phyloP scores from a whole-genome alignment of 371 early-diverging fungal genomes.

The Lichtheimia ornata region DNA sequence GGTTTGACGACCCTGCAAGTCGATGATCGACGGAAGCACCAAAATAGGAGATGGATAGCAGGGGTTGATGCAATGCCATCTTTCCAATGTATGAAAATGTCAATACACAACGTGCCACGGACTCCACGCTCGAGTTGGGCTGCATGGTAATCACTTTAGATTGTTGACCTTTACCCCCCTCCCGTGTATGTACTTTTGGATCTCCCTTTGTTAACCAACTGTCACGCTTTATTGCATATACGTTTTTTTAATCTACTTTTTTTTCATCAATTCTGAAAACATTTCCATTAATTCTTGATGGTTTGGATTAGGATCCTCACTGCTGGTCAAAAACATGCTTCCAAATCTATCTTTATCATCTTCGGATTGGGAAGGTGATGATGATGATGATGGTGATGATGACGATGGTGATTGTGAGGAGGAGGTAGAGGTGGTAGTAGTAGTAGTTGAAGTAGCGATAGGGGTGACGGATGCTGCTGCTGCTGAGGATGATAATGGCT shows the following conservation, averaged over 20 bases:
- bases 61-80: background rate
- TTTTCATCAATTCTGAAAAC: conserved; percentile 5
- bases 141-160: conserved; percentile 7
- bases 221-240: conserved; percentile 6
- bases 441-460: too few relatives aligned
- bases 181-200: background rate
- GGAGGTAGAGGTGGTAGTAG: background rate
- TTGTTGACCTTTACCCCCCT: background rate
- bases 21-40: conserved; percentile 12
- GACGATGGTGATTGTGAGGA: background rate
- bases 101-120: conserved; percentile 22
- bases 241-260: background rate
- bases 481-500: background rate
- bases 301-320: conserved; percentile 17
- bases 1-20: conserved; percentile 25
- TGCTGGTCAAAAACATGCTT: conserved; percentile 25
- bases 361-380: background rate
- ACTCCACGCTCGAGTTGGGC: conserved; percentile 12
- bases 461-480: background rate
- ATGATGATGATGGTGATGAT: background rate
- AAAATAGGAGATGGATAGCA: background rate
- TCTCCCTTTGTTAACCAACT: conserved; percentile 1
- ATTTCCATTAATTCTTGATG: conserved; percentile 17
- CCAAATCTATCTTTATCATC: background rate
- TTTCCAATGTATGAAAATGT: conserved; percentile 12